Evolutionary conservation across 345 rosid genomes (phyloP), one percentile per base, ranked within the genome.

Genomic region (Bruguiera gymnorhiza): DNA sequence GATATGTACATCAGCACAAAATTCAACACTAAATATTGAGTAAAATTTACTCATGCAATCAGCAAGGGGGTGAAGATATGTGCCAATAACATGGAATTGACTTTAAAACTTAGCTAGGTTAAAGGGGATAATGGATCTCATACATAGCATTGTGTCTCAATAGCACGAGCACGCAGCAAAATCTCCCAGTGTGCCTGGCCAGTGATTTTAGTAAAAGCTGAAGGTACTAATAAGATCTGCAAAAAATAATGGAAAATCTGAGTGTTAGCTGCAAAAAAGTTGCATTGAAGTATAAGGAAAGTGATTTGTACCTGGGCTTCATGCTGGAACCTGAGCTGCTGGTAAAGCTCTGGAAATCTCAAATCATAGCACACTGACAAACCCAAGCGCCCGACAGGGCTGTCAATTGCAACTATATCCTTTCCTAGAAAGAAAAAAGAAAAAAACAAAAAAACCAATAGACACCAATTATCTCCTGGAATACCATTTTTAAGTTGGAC

Each of bases 121-220:
- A 20, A 1, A 34, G 50, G 60, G n/a, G 32, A 37, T 56, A 70
- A 59, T 36, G 52, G 55, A 37, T 65, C 48, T 69, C 88, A 68
- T 87, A 94, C 96, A 79, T 91, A 94, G 83, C 97, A 91, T 67
- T 94, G 98, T 27, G 98, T 94, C 84, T 94, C 96, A 37, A 94
- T 85, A 56, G 98, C 98, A 48, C 93, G 85, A 67, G 97, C 87
- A 73, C 97, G 88, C 56, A 94, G 98, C 59, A 91, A 88, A 82
- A 89, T 75, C 79, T 94, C 97, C 98, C 98, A 94, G 76, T 94
- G 98, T 61, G 97, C 97, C 75, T 85, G 77, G 59, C 96, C 98
- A 7, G 98, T 91, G 63, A 84, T 90, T 73, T 75, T 82, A 27
- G 98, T 91, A 78, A 94, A 94, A 73, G 98, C 97, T 52, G 97